These are phyloP conservation scores for Sphaerosporella brunnea DNA, from an alignment of 495 filamentous ascomycete species.

Conservation along the genomic window DNA sequence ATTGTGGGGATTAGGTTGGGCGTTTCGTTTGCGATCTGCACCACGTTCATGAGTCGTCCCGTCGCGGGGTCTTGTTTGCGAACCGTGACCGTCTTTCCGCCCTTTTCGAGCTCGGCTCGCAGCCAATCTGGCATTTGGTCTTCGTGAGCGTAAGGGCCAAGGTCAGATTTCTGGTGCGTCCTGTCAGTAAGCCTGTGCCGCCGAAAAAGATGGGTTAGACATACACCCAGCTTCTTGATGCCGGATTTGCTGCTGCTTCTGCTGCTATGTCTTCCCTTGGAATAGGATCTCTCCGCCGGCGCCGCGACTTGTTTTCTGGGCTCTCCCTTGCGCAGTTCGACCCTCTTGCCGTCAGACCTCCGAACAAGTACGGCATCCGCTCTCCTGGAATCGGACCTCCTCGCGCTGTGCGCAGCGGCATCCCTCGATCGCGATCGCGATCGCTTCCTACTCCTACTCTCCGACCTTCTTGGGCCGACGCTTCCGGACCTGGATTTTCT, in stretches of 20 bases:
- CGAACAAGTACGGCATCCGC: not conserved
- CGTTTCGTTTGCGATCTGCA: slow-evolving; percentile 43
- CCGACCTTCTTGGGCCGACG: not conserved
- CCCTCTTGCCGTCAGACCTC: slow-evolving; percentile 4
- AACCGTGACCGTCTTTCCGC: slow-evolving; percentile 38
- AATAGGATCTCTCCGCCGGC: not conserved
- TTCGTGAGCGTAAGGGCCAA: slow-evolving; percentile 77
- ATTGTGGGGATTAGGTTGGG: slow-evolving; percentile 58
- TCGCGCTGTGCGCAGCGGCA: too few species aligned
- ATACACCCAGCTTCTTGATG: slow-evolving; percentile 1
- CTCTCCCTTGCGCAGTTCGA: not conserved
- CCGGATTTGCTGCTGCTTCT: not conserved
- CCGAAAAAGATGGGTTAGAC: not conserved
- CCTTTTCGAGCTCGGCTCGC: slow-evolving; percentile 44
- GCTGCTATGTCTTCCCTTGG: not conserved
- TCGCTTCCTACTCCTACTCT: not conserved
- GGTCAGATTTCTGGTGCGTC: slow-evolving; percentile 34
- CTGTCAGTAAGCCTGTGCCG: slow-evolving; percentile 9
- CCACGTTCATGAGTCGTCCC: slow-evolving; percentile 32
- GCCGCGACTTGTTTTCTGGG: not conserved
- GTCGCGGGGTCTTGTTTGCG: slow-evolving; percentile 37
- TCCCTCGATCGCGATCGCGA: not conserved
- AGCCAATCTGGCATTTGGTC: slow-evolving; percentile 76
- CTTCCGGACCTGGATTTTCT: too few species aligned
- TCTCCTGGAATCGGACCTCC: not conserved